These are phyloP conservation scores for Aspergillus fischeri DNA, from an alignment of 2,329 filamentous ascomycete species.

Conservation along the genomic window DNA sequence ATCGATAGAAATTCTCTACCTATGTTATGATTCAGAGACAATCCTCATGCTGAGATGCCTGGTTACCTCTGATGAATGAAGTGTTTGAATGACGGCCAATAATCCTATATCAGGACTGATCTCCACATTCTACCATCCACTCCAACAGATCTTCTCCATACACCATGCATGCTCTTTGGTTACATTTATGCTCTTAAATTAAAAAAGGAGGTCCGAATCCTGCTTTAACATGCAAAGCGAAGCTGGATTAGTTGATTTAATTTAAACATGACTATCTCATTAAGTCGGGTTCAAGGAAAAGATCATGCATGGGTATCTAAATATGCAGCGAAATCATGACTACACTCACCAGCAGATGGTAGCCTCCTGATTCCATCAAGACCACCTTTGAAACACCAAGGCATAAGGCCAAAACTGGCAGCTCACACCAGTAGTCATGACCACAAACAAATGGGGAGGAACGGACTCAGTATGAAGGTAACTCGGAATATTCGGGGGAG, in stretches of 20 bases:
- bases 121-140: too few species aligned
- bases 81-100: too few species aligned
- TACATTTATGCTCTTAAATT: too few species aligned
- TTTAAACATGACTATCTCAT: not conserved
- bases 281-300: slow-evolving; percentile 18
- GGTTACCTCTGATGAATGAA: too few species aligned
- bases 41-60: too few species aligned
- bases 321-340: slow-evolving; percentile 4
- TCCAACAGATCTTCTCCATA: too few species aligned
- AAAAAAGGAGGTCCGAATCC: too few species aligned
- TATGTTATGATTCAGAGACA: too few species aligned
- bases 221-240: not conserved
- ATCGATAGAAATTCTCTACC: too few species aligned
- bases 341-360: not conserved
- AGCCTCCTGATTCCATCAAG: not conserved
- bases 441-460: slow-evolving; percentile 13
- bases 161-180: too few species aligned
- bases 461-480: slow-evolving; percentile 9
- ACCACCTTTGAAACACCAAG: slow-evolving; percentile 6
- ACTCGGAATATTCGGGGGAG: not conserved
- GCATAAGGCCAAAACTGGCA: slow-evolving; percentile 14
- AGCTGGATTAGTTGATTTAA: not conserved
- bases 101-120: too few species aligned
- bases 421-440: not conserved
- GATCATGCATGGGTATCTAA: slow-evolving; percentile 23